Evolutionary conservation across 495 filamentous ascomycete species (phyloP), one percentile per base, ranked within the genome.

Genomic region (Penicillium verhagenii): DNA sequence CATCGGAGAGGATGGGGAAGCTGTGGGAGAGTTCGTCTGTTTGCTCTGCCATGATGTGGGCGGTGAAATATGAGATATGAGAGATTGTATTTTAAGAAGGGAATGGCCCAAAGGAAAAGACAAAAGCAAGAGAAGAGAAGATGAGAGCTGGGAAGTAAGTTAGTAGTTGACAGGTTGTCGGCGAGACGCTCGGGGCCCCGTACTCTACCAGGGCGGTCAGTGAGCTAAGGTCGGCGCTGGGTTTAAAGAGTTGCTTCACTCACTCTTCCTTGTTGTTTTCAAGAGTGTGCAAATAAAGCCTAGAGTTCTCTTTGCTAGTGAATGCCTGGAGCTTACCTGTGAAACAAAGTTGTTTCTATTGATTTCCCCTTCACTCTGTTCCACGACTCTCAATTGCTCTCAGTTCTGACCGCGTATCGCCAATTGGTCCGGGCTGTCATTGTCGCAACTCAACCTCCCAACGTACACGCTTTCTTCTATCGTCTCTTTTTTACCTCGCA

Each of bases 1-100:
- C 93, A 50, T 87, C 90, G 66, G 97, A 92, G 68, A 98, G 76
- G 19, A 94, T 95, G 50, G 94, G 94, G 73, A 98, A 98, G 67
- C 92, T 80, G 4, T 13, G 14, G 11, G 11, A 14, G 14, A n/a
- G 5, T n/a, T 35, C 16, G 75, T 97, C 92, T 19, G 94, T 93
- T n/a, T 35, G 14, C 75, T 97, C 92, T 19, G 94, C 93, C 94
- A 98, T 98, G 23, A 45, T 79, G 58, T 20, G 14, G 20, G 47
- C 39, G 23, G 10, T 16, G n/a, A n/a, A n/a, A n/a, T n/a, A n/a
- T n/a, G n/a, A n/a, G n/a, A n/a, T n/a, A n/a, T n/a, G n/a, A n/a
- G n/a, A n/a, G n/a, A 24, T n/a, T 38, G 9, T 16, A 14, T 39
- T 3, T 11, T 11, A 33, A 10, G 6, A n/a, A 24, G 24, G 16